Base-by-base conservation (phyloP, 176 grass and related monocot species). In the Puya raimondii region DNA sequence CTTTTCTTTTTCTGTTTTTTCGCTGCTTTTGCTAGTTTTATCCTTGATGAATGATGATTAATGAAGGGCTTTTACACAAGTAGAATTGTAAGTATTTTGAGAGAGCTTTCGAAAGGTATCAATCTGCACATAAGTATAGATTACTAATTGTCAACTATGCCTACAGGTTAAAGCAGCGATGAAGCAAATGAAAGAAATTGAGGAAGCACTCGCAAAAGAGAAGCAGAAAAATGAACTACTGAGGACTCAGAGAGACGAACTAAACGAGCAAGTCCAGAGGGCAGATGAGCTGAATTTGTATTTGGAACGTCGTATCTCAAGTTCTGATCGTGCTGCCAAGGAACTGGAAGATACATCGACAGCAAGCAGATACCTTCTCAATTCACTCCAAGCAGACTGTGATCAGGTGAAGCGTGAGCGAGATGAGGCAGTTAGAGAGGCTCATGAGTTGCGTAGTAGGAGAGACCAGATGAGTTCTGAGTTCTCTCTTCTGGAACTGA, bases 401-500 rank as follows among this genome's bases (percentile, higher is more conserved):
- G 67, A 69, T 25, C 66, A 71, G 72, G 53, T 89, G 72, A 74
- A 76, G 68, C 59, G 1, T 17, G 75, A 79, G 54, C 59, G 75
- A 70, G 82, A 85, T 64, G 42, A 69, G 49, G 70, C 72, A 9
- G 50, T 72, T 53, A 76, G 71, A 67, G 79, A 82, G 25, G 83
- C 76, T 27, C 70, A 81, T 48, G 29, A 79, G 22, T 70, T 87
- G 65, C 68, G 49, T 22, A 59, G 50, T 10, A 74, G 70, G n/a
- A 70, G 63, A 61, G 76, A 68, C 50, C 47, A 66, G 29, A 74
- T 11, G 23, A 74, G 61, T 23, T 78, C 71, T 2, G 79, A 83
- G 29, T 88, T 88, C 72, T 77, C 85, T 53, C 54, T 78, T 22
- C 23, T 63, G 22, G 89, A 92, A 63, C 66, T 92, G 52, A 65